A percentile compares a stretch with the other conserved stretches of the same genome.
Conservation (phyloP, 139 green algal species). For the Haematococcus lacustris region DNA sequence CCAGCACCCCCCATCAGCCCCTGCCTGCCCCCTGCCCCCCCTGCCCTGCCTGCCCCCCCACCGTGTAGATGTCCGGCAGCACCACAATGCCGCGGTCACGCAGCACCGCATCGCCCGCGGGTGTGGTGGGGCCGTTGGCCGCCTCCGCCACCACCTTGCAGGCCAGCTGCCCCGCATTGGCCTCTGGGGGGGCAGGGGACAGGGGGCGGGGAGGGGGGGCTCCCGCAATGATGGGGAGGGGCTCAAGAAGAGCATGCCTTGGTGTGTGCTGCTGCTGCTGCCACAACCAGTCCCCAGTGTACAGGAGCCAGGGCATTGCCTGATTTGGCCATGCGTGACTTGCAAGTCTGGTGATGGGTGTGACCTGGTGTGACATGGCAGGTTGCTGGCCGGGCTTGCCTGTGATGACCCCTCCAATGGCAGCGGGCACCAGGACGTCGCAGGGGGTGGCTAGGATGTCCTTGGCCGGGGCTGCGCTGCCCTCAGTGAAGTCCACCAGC, state of each 20-base stretch:
- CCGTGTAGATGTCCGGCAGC: conserved; percentile 68
- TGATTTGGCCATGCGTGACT: neutral
- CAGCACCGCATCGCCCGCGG: conserved; percentile 63
- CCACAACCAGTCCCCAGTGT: neutral
- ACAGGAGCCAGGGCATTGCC: neutral
- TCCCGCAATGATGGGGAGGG: neutral
- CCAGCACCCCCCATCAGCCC: too few species aligned
- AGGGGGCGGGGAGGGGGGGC: conserved; percentile 35
- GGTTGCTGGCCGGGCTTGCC: conserved; percentile 1
- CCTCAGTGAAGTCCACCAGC: conserved; percentile 32
- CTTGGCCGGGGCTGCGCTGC: conserved; percentile 27
- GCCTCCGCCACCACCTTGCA: conserved; percentile 80
- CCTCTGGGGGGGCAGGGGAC: too few species aligned
- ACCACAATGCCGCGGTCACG: conserved; percentile 57
- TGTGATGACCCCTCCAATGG: conserved; percentile 37
- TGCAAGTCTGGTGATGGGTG: neutral
- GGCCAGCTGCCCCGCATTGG: conserved; percentile 46
- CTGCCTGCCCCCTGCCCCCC: too few species aligned
- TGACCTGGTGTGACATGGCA: neutral
- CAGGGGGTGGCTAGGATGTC: conserved; percentile 45
- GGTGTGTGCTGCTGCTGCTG: neutral
- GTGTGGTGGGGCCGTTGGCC: conserved; percentile 79
- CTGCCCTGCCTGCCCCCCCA: conserved; percentile 12
- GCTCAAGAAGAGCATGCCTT: neutral
- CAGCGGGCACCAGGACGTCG: conserved; percentile 87